Conservation (phyloP, 768 basidiomycete genomes). For the Serpula lacrymans region DNA sequence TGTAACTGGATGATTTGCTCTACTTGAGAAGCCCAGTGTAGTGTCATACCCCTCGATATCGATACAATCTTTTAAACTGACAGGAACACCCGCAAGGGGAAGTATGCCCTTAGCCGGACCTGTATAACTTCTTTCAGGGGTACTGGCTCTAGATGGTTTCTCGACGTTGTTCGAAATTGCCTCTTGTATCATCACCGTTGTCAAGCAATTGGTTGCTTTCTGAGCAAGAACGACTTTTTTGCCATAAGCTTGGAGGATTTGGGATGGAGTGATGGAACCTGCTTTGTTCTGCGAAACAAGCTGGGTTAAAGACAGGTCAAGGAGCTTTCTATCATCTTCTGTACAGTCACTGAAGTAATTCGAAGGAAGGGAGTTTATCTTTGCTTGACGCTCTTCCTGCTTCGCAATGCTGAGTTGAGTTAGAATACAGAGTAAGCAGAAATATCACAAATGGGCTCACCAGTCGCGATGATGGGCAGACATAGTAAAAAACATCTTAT, state of each 20-base stretch:
- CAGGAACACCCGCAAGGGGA: slow-evolving; percentile 42
- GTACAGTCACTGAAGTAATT: slow-evolving; percentile 27
- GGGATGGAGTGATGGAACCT: slow-evolving; percentile 22
- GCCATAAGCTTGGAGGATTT: slow-evolving; percentile 37
- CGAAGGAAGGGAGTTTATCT: slow-evolving; percentile 25
- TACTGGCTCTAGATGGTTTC: slow-evolving; percentile 9
- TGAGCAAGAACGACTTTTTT: slow-evolving; percentile 39
- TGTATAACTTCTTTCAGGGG: slow-evolving; percentile 2
- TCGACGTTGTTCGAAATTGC: slow-evolving; percentile 11
- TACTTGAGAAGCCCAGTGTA: slow-evolving; percentile 41
- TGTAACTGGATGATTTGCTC: slow-evolving; percentile 29
- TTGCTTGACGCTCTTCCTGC: slow-evolving; percentile 26
- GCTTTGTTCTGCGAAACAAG: slow-evolving; percentile 31
- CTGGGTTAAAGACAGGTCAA: slow-evolving; percentile 33
- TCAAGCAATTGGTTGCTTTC: slow-evolving; percentile 46
- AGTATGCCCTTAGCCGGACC: too few species aligned
- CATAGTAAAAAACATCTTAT: slow-evolving; percentile 24
- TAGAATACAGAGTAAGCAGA: background rate
- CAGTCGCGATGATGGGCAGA: slow-evolving; percentile 27
- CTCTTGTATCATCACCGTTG: slow-evolving; percentile 41
- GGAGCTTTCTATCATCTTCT: slow-evolving; percentile 33
- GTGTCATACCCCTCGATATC: slow-evolving; percentile 45
- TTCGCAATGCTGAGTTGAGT: slow-evolving; percentile 26
- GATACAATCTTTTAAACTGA: slow-evolving; percentile 49
- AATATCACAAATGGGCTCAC: slow-evolving; percentile 14